Percentiles rank a stretch among this genome's conserved stretches.
Evolutionary conservation across 2,329 filamentous ascomycete species (phyloP).

Genomic region (Boeremia lycopersici): DNA sequence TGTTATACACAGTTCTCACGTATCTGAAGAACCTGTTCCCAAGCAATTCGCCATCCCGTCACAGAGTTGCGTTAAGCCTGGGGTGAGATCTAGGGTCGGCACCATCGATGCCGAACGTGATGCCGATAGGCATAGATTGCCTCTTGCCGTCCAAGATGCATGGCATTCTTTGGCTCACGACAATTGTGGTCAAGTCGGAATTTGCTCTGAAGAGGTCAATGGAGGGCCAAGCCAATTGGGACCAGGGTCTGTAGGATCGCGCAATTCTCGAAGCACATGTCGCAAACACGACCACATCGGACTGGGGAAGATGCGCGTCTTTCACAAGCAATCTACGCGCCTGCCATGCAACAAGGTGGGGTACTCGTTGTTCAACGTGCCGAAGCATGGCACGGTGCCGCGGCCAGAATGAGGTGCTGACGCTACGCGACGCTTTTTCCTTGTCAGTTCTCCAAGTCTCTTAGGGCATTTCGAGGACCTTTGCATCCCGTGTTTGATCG

Average conservation of each 20-base stretch:
- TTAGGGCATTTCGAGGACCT: neutral
- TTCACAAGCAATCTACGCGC: neutral
- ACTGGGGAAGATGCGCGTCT: slow-evolving; percentile 6
- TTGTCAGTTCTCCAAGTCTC: slow-evolving; percentile 6
- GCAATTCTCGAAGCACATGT: slow-evolving; percentile 28
- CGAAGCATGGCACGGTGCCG: neutral
- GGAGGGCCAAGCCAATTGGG: slow-evolving; percentile 16
- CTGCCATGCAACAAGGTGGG: neutral
- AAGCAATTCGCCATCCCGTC: slow-evolving; percentile 5
- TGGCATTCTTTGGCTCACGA: neutral
- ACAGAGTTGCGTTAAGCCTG: neutral
- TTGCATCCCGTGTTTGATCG: neutral
- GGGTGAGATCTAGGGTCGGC: slow-evolving; percentile 15
- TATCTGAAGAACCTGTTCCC: neutral
- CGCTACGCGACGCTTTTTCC: slow-evolving; percentile 8
- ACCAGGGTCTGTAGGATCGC: slow-evolving; percentile 24
- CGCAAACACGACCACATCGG: slow-evolving; percentile 20
- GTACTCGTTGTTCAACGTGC: neutral
- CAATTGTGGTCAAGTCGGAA: neutral
- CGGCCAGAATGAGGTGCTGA: slow-evolving; percentile 1
- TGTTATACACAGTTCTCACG: neutral
- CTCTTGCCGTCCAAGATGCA: neutral
- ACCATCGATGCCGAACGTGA: slow-evolving; percentile 20
- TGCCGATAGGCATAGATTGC: slow-evolving; percentile 2
- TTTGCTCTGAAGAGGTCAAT: slow-evolving; percentile 1